Evolutionary conservation across 495 filamentous ascomycete genomes (phyloP).

Genomic region (Paragyromitra xinjiangensis): DNA sequence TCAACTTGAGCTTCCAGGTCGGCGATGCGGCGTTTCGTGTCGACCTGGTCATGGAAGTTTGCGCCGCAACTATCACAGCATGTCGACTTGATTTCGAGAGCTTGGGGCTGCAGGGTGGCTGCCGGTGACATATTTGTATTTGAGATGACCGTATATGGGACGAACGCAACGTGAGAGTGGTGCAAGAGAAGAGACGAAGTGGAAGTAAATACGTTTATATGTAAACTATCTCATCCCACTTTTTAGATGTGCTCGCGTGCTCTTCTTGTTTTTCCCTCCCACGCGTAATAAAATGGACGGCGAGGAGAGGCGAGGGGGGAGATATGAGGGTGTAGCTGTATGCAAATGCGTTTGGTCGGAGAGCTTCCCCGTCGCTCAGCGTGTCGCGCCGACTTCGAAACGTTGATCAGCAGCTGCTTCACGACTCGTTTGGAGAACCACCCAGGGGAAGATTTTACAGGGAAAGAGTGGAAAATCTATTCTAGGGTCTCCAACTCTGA

Average conservation of each 20-base stretch:
- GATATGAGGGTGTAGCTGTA: conserved; percentile 10
- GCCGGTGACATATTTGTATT: conserved; percentile 48
- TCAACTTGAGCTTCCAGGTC: conserved; percentile 79
- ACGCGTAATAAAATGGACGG: conserved; percentile 40
- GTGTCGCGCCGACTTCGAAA: conserved; percentile 26
- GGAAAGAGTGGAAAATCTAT: conserved; percentile 33
- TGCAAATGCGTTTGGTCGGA: conserved; percentile 4
- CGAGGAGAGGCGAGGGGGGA: neutral
- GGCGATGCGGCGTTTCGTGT: conserved; percentile 74
- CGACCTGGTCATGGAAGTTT: conserved; percentile 37
- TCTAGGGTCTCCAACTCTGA: conserved; percentile 11
- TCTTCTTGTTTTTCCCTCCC: conserved; percentile 19
- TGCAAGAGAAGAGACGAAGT: neutral
- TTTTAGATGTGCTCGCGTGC: conserved; percentile 31
- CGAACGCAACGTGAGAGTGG: conserved; percentile 4
- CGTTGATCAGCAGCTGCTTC: conserved; percentile 9
- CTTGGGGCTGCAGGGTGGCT: conserved; percentile 28
- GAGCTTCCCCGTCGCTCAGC: conserved; percentile 10
- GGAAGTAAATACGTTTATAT: neutral
- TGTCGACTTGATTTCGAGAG: conserved; percentile 28
- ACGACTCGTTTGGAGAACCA: conserved; percentile 25
- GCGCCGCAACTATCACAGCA: conserved; percentile 49
- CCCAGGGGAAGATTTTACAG: neutral
- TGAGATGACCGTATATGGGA: neutral
- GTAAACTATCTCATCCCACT: conserved; percentile 23